These are phyloP conservation scores for Leptoxyphium fumago DNA, from an alignment of 2,329 filamentous ascomycete species.

Conservation along the genomic window DNA sequence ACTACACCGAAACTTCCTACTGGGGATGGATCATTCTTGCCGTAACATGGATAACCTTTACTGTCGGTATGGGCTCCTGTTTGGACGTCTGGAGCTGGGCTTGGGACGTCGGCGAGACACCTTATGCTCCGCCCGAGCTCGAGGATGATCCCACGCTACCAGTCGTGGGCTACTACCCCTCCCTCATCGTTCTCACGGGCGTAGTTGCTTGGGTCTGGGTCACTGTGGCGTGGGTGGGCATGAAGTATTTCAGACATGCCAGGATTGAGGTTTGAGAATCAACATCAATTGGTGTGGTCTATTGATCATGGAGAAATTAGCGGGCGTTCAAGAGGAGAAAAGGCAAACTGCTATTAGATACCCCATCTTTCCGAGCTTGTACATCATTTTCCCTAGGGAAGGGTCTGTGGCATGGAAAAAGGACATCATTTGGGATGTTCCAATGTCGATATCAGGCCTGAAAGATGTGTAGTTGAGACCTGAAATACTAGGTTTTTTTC, in stretches of 20 bases:
- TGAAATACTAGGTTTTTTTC: too few species aligned
- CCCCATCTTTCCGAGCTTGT: too few species aligned
- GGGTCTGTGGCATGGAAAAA: too few species aligned
- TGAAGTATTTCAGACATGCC: slow-evolving; percentile 98
- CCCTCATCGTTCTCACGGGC: slow-evolving; percentile 77
- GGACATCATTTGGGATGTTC: too few species aligned
- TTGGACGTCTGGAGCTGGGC: slow-evolving; percentile 96
- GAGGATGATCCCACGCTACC: slow-evolving; percentile 90
- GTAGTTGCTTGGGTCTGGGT: slow-evolving; percentile 99
- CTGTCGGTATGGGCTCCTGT: slow-evolving; percentile 91
- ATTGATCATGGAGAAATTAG: too few species aligned
- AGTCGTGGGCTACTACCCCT: slow-evolving; percentile 94
- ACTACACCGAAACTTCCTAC: slow-evolving; percentile 90
- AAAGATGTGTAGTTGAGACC: too few species aligned
- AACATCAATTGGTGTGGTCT: too few species aligned
- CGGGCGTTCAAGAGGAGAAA: too few species aligned
- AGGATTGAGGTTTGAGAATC: slow-evolving; percentile 51
- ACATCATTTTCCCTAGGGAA: too few species aligned
- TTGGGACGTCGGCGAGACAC: slow-evolving; percentile 94
- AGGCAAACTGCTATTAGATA: too few species aligned
- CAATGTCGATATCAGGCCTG: too few species aligned
- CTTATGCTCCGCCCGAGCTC: slow-evolving; percentile 85
- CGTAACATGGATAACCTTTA: slow-evolving; percentile 90
- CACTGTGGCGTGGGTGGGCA: slow-evolving; percentile 89
- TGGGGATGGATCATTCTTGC: slow-evolving; percentile 93